Evolutionary conservation across 2,329 filamentous ascomycete genomes (phyloP).

Genomic region (Aureobasidium vineae): DNA sequence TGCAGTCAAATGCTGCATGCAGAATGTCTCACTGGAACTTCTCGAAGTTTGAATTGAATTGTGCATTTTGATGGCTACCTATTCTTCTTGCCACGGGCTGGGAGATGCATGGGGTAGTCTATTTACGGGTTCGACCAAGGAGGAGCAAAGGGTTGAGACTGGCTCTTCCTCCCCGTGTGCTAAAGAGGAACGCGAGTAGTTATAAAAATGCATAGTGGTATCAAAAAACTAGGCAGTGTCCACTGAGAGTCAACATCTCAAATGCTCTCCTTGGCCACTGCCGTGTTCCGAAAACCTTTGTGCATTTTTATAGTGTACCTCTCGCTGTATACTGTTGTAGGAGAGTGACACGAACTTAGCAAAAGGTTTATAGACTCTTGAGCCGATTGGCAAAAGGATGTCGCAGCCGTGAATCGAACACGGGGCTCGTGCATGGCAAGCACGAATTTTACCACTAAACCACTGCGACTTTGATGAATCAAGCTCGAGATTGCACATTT

Average conservation of each 20-base stretch:
- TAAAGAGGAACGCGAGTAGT: too few species aligned
- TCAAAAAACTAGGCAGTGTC: too few species aligned
- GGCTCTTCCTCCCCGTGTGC: too few species aligned
- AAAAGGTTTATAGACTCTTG: background rate
- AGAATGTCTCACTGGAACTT: background rate
- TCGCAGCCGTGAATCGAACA: conserved; percentile 27
- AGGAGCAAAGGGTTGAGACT: background rate
- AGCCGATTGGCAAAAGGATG: conserved; percentile 5
- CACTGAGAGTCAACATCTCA: too few species aligned
- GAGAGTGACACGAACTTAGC: background rate
- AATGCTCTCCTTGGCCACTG: too few species aligned
- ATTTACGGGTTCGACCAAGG: background rate
- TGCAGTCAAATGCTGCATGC: background rate
- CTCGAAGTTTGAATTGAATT: background rate
- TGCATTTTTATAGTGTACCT: too few species aligned
- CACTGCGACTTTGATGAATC: conserved; percentile 24
- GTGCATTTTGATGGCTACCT: background rate
- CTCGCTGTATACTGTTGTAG: too few species aligned
- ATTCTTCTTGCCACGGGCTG: too few species aligned
- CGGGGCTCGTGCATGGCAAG: conserved; percentile 26
- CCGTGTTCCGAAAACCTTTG: too few species aligned
- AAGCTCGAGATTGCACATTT: background rate
- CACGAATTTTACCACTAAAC: conserved; percentile 27
- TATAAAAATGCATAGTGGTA: too few species aligned
- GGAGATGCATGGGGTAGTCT: background rate